Evolutionary conservation across 2,329 filamentous ascomycete genomes (phyloP).

Genomic region (Trichoderma atroviride): DNA sequence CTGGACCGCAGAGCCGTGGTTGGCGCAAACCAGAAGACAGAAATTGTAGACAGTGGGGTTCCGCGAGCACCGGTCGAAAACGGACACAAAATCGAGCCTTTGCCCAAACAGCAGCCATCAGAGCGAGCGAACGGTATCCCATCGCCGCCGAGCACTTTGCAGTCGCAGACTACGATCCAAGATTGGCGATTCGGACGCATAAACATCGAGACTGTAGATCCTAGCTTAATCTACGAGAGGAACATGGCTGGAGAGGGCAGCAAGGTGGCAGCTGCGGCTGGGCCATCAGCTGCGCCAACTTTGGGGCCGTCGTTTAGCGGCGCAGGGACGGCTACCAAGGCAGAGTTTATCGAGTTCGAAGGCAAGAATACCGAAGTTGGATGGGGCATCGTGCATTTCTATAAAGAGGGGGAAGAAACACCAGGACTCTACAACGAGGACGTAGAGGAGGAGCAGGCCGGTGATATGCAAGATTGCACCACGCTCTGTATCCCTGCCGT

Average conservation of each 20-base stretch:
- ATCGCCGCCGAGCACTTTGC: conserved; percentile 50
- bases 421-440: conserved; percentile 50
- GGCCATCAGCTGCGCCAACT: conserved; percentile 53
- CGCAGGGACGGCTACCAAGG: conserved; percentile 78
- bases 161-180: conserved; percentile 51
- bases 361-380: conserved; percentile 75
- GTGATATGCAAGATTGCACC: conserved; percentile 66
- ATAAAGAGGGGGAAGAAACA: conserved; percentile 80
- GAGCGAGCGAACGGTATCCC: conserved; percentile 47
- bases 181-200: conserved; percentile 87
- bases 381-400: conserved; percentile 93
- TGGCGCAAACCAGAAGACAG: conserved; percentile 30
- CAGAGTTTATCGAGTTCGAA: conserved; percentile 71
- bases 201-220: conserved; percentile 78
- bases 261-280: conserved; percentile 41
- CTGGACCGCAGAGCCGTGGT: background rate
- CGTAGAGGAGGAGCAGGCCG: conserved; percentile 37
- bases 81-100: conserved; percentile 42
- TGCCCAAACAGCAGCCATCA: conserved; percentile 47
- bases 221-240: conserved; percentile 40
- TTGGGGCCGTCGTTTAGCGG: conserved; percentile 59
- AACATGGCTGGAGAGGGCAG: conserved; percentile 42
- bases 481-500: conserved; percentile 93
- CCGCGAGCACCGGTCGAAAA: conserved; percentile 40
- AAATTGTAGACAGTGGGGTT: conserved; percentile 55